Conservation (phyloP, 176 grass and related monocot species). For the Carex parvula region DNA sequence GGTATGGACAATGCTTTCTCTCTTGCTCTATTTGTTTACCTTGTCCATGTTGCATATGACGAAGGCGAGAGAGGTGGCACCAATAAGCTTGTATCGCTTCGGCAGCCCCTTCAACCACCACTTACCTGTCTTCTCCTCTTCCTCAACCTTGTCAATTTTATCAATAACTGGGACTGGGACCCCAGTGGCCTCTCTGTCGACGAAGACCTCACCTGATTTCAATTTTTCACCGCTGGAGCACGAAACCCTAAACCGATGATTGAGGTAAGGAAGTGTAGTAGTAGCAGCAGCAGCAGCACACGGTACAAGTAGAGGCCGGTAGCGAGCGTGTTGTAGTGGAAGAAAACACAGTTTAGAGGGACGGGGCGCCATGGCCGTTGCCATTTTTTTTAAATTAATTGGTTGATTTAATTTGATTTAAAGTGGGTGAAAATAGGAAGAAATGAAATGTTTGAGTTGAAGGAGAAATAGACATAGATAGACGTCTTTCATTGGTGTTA, state of each 20-base stretch:
- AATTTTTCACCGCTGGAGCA: constrained; percentile 22
- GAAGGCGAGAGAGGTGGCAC: constrained; percentile 80
- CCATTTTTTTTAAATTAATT: not conserved
- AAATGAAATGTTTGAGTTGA: too few relatives aligned
- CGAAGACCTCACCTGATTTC: constrained; percentile 27
- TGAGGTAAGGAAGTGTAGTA: not conserved
- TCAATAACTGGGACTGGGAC: not conserved
- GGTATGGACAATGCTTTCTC: not conserved
- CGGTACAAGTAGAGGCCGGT: constrained; percentile 2
- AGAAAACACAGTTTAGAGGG: not conserved
- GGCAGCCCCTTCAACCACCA: constrained; percentile 52
- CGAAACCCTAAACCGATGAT: constrained; percentile 33
- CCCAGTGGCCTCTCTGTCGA: constrained; percentile 34
- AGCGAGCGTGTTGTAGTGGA: not conserved
- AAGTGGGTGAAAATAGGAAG: too few relatives aligned
- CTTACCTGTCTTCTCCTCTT: not conserved
- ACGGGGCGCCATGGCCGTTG: constrained; percentile 9
- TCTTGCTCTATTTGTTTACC: constrained; percentile 26
- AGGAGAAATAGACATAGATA: too few relatives aligned
- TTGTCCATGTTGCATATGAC: constrained; percentile 99
- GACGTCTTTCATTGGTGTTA: too few relatives aligned
- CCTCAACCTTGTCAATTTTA: constrained; percentile 24
- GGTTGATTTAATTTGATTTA: not conserved
- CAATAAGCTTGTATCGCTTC: constrained; percentile 77
- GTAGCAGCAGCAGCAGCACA: too few relatives aligned